Evolutionary conservation across 2,329 filamentous ascomycete genomes (phyloP), one percentile per base, ranked within the genome.

Genomic region (Cercospora canescens): DNA sequence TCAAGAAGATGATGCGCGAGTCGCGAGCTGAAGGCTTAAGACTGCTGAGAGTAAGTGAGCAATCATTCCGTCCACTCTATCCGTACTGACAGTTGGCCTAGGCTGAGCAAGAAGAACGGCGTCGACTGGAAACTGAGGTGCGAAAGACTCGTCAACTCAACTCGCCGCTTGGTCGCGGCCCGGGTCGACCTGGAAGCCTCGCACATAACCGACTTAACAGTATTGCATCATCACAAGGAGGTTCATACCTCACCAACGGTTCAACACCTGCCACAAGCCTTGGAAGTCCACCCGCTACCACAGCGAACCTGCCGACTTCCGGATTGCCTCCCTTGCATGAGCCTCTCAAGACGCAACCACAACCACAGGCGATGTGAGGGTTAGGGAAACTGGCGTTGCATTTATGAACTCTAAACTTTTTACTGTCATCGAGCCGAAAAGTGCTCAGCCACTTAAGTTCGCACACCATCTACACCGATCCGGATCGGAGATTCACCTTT

Each of bases 1-100:
- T 92, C 76, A 91, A 91, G 82, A 91, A 90, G 81, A 92, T 92
- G 89, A 91, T 92, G 89, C 84, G 88, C 69, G 89, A 92, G 74
- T 88, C 88, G 56, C 86, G 89, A 67, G 82, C 84, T 1, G 90
- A 92, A 76, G 88, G 86, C 67, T 80, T 88, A 73, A 89, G 85
- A 79, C 81, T 84, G 66, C 75, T 92, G 64, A 87, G 86, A 81
- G 89, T 91, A 78, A 80, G 87, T 81, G 54, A 24, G 14, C 62
- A 21, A 26, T 28, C 18, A 11, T 50, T 50, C 35, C 63, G 21
- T 56, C 60, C 72, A 11, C 11, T 18, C 5, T 26, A 16, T 26
- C 21, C 18, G 63, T 65, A 52, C 75, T 77, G 74, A 77, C 69
- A 41, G 64, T 34, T 34, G 35, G 57, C 14, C 48, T 71, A 92